phyloP scores from a whole-genome alignment of 768 basidiomycete genomes.

The Boletus sensibilis region DNA sequence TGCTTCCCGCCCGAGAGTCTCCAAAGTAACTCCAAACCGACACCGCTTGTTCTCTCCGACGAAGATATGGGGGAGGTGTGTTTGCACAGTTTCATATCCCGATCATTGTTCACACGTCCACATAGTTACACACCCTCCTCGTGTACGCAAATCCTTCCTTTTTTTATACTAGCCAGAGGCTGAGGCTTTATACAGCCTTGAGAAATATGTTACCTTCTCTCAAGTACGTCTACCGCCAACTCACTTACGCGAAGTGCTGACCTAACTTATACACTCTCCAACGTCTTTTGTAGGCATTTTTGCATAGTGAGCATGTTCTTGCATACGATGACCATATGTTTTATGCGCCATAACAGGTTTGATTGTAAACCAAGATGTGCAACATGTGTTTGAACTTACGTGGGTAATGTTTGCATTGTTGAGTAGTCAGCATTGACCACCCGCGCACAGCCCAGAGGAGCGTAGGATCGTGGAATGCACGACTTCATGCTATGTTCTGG shows the following conservation, averaged over 20 bases:
- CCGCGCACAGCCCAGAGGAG: constrained; percentile 42
- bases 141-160: constrained; percentile 40
- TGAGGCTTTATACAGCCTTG: constrained; percentile 42
- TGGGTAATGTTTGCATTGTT: constrained; percentile 3
- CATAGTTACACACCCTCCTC: constrained; percentile 57
- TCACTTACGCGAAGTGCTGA: constrained; percentile 39
- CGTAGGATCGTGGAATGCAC: constrained; percentile 57
- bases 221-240: constrained; percentile 13
- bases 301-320: constrained; percentile 16
- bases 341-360: constrained; percentile 16
- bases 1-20: constrained; percentile 46
- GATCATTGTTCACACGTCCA: not conserved
- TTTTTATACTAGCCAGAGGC: constrained; percentile 13
- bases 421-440: constrained; percentile 14
- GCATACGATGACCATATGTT: not conserved
- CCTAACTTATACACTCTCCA: no score
- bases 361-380: constrained; percentile 22
- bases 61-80: constrained; percentile 50
- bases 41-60: constrained; percentile 37
- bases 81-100: not conserved
- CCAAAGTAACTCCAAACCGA: constrained; percentile 13
- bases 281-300: constrained; percentile 17
- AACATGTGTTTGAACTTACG: constrained; percentile 31
- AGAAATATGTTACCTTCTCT: constrained; percentile 33
- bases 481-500: constrained; percentile 63